Conservation (phyloP, 148 eudicot genomes). For the Camellia sinensis region DNA sequence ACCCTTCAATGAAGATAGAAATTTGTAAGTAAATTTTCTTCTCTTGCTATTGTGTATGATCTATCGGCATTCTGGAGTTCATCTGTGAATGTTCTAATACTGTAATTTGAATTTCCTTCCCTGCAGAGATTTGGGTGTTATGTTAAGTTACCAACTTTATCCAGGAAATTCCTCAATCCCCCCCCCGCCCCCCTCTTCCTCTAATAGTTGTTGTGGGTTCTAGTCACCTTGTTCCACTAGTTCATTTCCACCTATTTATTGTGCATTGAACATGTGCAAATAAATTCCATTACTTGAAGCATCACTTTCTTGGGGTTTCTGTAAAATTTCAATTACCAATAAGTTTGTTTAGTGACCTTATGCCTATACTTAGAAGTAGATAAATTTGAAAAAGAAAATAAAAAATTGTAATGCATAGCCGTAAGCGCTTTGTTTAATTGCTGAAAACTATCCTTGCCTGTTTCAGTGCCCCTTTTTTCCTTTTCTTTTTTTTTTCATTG, state of each 20-base stretch:
- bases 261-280: neutral
- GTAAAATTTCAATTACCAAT: neutral
- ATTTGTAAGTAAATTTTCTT: neutral
- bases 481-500: neutral
- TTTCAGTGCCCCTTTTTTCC: neutral
- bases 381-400: neutral
- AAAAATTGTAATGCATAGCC: neutral
- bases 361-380: neutral
- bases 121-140: neutral
- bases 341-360: neutral
- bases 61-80: neutral
- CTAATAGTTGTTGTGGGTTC: neutral
- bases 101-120: neutral
- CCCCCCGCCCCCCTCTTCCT: too few relatives aligned
- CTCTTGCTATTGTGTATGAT: neutral
- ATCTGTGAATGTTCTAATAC: neutral
- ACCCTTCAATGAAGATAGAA: neutral
- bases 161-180: neutral
- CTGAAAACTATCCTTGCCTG: neutral
- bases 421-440: neutral
- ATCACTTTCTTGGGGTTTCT: neutral
- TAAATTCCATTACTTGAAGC: neutral
- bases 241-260: neutral
- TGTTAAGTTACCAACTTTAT: slow-evolving; percentile 4
- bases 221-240: slow-evolving; percentile 7